Evolutionary conservation across 2,329 filamentous ascomycete species (phyloP), one percentile per base, ranked within the genome.

Genomic region (Apiospora aurea): DNA sequence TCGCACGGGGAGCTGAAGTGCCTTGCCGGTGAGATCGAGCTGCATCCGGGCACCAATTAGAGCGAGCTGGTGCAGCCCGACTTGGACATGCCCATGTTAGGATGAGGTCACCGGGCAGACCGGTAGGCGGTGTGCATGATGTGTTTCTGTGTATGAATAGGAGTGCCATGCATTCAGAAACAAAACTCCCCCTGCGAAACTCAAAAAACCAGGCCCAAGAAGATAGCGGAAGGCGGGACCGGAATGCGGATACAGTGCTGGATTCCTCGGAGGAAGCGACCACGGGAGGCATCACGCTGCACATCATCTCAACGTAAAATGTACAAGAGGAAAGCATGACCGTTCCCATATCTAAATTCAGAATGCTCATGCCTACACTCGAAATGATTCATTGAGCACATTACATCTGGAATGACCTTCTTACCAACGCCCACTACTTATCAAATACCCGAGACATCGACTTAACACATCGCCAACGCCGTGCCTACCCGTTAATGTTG

Each of bases 101-200:
- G 10, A 64, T 41, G 57, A 64, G 34, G 34, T 41, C 57, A 41
- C 57, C 57, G 29, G 57, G 2, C 57, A 64, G 57, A n/a, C 57
- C 29, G 57, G 57, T 64, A 64, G 34, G 57, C 57, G 57, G 57
- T 64, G 57, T 64, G 57, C 57, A n/a, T 41, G 57, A 64, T 24
- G 11, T n/a, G 57, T 41, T n/a, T 61, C 8, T 29, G 53, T 61
- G 5, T 21, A 38, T 34, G 14, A 57, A 34, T 57, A 57, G 46
- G 29, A 53, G 4, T 16, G 24, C 13, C 49, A 53, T 57, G 51
- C 26, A 57, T 34, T 38, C 16, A 7, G 34, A 64, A 29, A 64
- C 34, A 34, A 41, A 64, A 14, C 34, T 41, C 34, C 57, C 57
- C 34, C 57, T n/a, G 34, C 18, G 34, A 41, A 64, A 61, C 53